A percentile compares a stretch with the other conserved stretches of the same genome.
Conservation (phyloP, 2,329 filamentous ascomycete species). For the Ascochyta clinopodiicola region DNA sequence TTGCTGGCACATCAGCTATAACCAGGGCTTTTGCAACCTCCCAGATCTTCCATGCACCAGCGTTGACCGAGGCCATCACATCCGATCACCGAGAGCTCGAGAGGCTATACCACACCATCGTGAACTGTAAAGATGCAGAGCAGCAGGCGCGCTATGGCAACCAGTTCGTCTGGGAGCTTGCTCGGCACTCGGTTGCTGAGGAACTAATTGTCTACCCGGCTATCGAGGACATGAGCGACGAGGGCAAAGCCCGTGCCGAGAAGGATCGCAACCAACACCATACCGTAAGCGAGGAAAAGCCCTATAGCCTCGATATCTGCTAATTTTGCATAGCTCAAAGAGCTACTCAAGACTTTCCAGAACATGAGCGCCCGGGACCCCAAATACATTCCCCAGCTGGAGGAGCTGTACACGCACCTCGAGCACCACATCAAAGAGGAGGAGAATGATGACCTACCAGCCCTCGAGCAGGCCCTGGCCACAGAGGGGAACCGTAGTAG, state of each 20-base stretch:
- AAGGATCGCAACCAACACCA: slow-evolving; percentile 46
- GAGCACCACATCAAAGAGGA: slow-evolving; percentile 43
- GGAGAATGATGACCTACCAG: slow-evolving; percentile 38
- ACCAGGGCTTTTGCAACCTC: slow-evolving; percentile 8
- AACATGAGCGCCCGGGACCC: slow-evolving; percentile 30
- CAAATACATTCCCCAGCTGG: slow-evolving; percentile 34
- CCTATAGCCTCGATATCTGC: background rate
- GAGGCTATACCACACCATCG: slow-evolving; percentile 53
- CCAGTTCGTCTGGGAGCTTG: slow-evolving; percentile 61
- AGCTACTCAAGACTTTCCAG: slow-evolving; percentile 41
- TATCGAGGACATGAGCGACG: slow-evolving; percentile 42
- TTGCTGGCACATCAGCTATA: background rate
- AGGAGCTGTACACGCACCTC: slow-evolving; percentile 31
- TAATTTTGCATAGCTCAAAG: slow-evolving; percentile 32
- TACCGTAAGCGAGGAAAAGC: slow-evolving; percentile 19
- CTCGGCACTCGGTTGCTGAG: slow-evolving; percentile 59
- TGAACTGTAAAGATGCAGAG: slow-evolving; percentile 49
- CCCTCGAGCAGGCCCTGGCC: slow-evolving; percentile 33
- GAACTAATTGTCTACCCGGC: slow-evolving; percentile 54
- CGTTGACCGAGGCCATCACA: slow-evolving; percentile 50
- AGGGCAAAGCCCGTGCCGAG: slow-evolving; percentile 42
- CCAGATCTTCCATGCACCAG: background rate
- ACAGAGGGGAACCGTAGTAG: slow-evolving; percentile 20
- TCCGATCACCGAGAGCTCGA: slow-evolving; percentile 53
- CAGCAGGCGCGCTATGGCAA: slow-evolving; percentile 57